Base-by-base conservation (phyloP, 768 basidiomycete genomes). In the Leucosporidium creatinivorum region DNA sequence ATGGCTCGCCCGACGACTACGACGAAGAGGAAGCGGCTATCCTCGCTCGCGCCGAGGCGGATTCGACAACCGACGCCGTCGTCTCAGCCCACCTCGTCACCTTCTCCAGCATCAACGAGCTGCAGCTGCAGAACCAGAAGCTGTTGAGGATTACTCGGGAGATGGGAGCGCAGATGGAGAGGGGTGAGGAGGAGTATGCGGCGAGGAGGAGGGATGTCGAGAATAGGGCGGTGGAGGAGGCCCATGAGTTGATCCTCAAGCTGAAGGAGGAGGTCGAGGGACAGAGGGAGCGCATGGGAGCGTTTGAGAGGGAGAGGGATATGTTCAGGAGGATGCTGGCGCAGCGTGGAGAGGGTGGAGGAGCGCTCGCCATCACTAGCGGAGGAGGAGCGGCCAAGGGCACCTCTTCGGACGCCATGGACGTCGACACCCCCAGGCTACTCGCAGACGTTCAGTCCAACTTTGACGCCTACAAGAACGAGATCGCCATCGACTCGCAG, bases 111-210 rank as follows among this genome's bases (percentile, higher is more conserved):
- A 84, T 97, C 61, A 82, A 84, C 19, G 81, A 83, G 18, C 80
- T 99, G n/a, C 93, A 97, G 75, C 84, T 86, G 51, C 93, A 94
- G 79, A 98, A 98, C 77, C 88, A 90, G 80, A 89, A 88, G 73
- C 80, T 97, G 28, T 81, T 98, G 57, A 86, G 84, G 77, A 86
- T 94, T 71, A 86, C 88, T 18, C 83, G 93, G 23, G 88, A 89
- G 63, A 82, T 98, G 49, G 91, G 89, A 8, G 79, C 82, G 48
- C 87, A 89, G 81, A 84, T 97, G 83, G 96, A 98, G 79, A 60
- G 65, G 50, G 67, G 67, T 7, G 81, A 81, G 8, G 88, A 89
- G 73, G 91, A 94, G 78, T 83, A 81, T 4, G 55, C 73, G 15
- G 60, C 72, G 9, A 39, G 73, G 15, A 51, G 65, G 25, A 44